Conservation (phyloP, 768 basidiomycete genomes). For the Tricholoma terreum region DNA sequence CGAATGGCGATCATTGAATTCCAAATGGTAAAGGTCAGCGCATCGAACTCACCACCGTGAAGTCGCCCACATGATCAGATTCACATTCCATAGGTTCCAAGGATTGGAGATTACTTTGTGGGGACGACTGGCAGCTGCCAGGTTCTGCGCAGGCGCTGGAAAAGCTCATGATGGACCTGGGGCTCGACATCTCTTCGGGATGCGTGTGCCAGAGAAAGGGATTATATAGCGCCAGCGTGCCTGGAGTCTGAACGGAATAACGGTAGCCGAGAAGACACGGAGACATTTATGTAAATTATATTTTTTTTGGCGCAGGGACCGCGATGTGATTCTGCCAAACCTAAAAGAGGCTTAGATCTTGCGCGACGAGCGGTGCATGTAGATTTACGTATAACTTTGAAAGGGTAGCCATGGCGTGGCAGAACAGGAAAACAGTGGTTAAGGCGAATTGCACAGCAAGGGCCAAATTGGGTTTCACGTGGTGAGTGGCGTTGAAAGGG, state of each 20-base stretch:
- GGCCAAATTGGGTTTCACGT: neutral
- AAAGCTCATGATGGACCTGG: neutral
- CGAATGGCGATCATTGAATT: constrained; percentile 1
- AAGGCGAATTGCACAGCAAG: too few relatives aligned
- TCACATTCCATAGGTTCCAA: neutral
- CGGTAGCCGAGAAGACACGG: neutral
- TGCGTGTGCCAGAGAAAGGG: neutral
- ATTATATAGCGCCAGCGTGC: neutral
- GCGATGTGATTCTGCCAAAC: neutral
- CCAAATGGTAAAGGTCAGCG: too few relatives aligned
- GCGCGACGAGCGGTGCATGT: too few relatives aligned
- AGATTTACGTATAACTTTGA: too few relatives aligned
- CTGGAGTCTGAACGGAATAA: neutral
- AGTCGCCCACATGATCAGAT: neutral
- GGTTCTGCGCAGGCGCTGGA: neutral
- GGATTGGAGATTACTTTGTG: neutral
- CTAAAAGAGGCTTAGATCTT: too few relatives aligned
- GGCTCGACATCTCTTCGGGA: neutral
- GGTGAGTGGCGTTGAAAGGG: neutral
- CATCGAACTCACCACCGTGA: neutral
- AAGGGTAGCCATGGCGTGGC: neutral
- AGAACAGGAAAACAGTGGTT: neutral
- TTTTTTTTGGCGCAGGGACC: neutral
- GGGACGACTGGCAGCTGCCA: neutral
- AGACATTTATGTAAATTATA: neutral